phyloP scores from a whole-genome alignment of 2,329 filamentous ascomycete species.

The Penicillium sp. region DNA sequence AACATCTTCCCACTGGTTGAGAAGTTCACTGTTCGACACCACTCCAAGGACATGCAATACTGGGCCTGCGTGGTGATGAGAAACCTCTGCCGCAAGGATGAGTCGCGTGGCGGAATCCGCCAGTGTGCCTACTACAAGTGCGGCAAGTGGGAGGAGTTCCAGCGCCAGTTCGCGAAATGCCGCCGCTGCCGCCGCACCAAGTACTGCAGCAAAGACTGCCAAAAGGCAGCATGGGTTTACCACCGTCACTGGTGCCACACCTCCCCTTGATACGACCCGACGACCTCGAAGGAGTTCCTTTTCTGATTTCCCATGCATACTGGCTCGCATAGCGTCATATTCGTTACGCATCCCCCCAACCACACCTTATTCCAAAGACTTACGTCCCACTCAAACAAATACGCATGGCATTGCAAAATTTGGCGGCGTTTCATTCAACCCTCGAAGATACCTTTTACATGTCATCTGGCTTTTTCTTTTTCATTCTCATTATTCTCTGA shows the following conservation, averaged over 20 bases:
- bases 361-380: constrained; percentile 33
- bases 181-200: constrained; percentile 94
- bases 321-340: constrained; percentile 44
- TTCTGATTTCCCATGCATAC: constrained; percentile 40
- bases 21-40: constrained; percentile 95
- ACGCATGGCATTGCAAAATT: constrained; percentile 44
- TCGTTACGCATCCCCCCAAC: constrained; percentile 25
- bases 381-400: constrained; percentile 31
- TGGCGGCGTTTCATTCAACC: constrained; percentile 42
- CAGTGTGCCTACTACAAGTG: constrained; percentile 99
- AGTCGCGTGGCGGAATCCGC: constrained; percentile 88
- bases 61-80: constrained; percentile 99
- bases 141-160: constrained; percentile 97
- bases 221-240: constrained; percentile 98
- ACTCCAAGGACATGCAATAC: constrained; percentile 98
- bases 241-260: constrained; percentile 91
- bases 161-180: constrained; percentile 97
- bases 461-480: constrained; percentile 24
- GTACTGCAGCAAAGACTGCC: constrained; percentile 99
- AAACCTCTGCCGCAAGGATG: constrained; percentile 97
- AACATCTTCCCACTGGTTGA: constrained; percentile 98
- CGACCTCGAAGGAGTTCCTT: constrained; percentile 30
- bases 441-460: constrained; percentile 43
- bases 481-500: constrained; percentile 5
- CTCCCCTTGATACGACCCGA: constrained; percentile 39